Evolutionary conservation across 176 grass and related monocot species (phyloP).

Genomic region (Aegilops bicornis): DNA sequence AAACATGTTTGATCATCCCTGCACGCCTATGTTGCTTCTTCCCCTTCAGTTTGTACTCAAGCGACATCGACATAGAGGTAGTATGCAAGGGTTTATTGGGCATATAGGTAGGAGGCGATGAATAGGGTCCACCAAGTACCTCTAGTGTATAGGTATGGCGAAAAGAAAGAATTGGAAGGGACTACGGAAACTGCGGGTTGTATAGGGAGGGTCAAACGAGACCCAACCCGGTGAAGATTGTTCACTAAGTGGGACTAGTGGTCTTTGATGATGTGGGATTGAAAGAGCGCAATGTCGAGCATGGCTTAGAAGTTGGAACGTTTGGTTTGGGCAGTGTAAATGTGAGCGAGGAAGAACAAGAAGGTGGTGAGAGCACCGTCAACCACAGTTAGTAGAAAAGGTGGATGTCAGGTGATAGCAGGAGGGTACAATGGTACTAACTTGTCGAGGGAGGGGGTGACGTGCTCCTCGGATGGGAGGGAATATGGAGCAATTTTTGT

Average conservation of each 20-base stretch:
- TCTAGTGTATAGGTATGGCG: not conserved
- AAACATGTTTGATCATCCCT: not conserved
- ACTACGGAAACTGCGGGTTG: not conserved
- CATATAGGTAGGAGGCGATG: not conserved
- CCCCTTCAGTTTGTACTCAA: not conserved
- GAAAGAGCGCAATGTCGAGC: not conserved
- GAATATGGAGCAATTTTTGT: not conserved
- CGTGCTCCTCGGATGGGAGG: not conserved
- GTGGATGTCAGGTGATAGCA: not conserved
- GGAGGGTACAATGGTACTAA: not conserved
- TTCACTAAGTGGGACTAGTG: not conserved
- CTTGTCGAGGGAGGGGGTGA: not conserved
- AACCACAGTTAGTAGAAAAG: not conserved
- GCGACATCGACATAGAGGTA: not conserved
- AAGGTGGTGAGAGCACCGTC: not conserved
- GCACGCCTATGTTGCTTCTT: not conserved
- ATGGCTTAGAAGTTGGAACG: fast-evolving
- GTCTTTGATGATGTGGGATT: fast-evolving
- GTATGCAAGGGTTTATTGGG: not conserved
- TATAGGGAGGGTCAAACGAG: not conserved
- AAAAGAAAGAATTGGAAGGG: not conserved
- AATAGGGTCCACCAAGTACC: not conserved
- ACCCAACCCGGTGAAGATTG: no score
- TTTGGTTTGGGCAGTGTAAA: not conserved
- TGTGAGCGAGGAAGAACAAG: not conserved